These are phyloP conservation scores for Backusella westeae DNA, from an alignment of 192 early-diverging fungal genomes.

Conservation along the genomic window DNA sequence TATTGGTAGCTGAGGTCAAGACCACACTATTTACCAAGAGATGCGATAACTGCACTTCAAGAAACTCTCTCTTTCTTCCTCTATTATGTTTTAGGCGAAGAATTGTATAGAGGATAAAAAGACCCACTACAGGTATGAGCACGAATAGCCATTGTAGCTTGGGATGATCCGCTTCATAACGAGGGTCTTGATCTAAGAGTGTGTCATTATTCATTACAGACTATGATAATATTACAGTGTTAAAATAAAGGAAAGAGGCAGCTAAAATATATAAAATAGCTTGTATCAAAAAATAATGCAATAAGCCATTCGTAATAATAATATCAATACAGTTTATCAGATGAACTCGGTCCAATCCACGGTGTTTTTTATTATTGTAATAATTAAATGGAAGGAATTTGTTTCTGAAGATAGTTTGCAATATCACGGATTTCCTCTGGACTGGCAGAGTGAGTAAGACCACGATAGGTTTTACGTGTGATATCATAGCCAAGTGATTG, in stretches of 20 bases:
- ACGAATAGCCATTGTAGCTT: conserved; percentile 4
- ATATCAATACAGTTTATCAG: not conserved
- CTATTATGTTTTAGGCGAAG: not conserved
- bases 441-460: conserved; percentile 77
- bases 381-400: conserved; percentile 10
- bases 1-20: not conserved
- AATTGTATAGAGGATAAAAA: not conserved
- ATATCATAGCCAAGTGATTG: conserved; percentile 59
- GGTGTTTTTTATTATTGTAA: not conserved
- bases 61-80: not conserved
- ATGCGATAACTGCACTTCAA: not conserved
- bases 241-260: not conserved
- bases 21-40: not conserved
- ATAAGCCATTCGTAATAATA: not conserved
- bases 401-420: conserved; percentile 57
- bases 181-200: not conserved
- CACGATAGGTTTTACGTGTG: conserved; percentile 72
- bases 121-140: not conserved
- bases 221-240: too few relatives aligned
- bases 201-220: not conserved
- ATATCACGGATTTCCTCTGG: conserved; percentile 72
- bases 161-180: not conserved
- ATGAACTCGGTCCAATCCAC: not conserved
- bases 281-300: not conserved
- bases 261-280: not conserved